Evolutionary conservation across 129 eudicot species (phyloP).

Genomic region (Chrysanthemum lavandulifolium): DNA sequence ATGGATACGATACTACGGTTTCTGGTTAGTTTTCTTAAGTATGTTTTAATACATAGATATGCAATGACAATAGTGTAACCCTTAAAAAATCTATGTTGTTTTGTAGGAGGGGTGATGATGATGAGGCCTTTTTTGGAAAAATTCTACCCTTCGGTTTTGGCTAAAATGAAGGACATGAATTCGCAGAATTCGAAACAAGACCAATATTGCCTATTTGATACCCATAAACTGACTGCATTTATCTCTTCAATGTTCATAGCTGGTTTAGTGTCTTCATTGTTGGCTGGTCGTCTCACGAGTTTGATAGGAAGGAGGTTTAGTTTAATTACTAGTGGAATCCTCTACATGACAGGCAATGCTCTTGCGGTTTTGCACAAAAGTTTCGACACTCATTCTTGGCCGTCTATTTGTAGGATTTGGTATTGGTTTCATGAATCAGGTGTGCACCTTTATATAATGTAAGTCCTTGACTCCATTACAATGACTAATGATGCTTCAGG

Average conservation of each 20-base stretch:
- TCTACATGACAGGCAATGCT: constrained; percentile 35
- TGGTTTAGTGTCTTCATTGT: constrained; percentile 40
- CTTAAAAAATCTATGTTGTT: neutral
- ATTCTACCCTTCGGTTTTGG: constrained; percentile 39
- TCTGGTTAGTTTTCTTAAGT: constrained; percentile 20
- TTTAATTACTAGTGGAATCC: constrained; percentile 39
- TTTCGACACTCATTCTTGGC: constrained; percentile 38
- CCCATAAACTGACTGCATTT: constrained; percentile 37
- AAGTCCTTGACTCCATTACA: constrained; percentile 25
- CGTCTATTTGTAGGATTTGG: constrained; percentile 52
- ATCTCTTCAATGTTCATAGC: constrained; percentile 49
- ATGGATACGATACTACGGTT: constrained; percentile 42
- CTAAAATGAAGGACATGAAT: constrained; percentile 21
- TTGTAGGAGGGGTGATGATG: constrained; percentile 51
- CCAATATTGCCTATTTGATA: constrained; percentile 39
- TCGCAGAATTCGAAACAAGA: constrained; percentile 23
- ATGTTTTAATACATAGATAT: neutral
- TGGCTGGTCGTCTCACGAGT: constrained; percentile 38
- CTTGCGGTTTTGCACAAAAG: constrained; percentile 32
- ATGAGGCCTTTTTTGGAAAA: constrained; percentile 40
- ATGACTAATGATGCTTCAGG: constrained; percentile 4
- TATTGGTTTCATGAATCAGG: constrained; percentile 57
- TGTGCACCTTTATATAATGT: constrained; percentile 38
- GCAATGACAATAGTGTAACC: neutral
- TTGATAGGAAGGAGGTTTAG: constrained; percentile 34